Evolutionary conservation across 192 early-diverging fungal species (phyloP), one percentile per base, ranked within the genome.

Genomic region (Funneliformis mosseae): DNA sequence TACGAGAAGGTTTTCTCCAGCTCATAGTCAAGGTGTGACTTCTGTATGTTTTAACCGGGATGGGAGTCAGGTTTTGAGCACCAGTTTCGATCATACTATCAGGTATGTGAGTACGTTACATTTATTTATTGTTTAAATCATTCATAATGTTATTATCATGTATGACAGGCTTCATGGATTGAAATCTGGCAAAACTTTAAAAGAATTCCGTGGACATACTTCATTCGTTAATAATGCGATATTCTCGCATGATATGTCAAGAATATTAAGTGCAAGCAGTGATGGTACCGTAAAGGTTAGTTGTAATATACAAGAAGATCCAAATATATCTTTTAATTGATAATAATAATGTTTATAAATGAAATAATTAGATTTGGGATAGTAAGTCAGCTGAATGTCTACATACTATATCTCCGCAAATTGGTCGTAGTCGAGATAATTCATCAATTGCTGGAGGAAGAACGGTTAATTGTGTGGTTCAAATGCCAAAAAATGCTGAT

Each of bases 151-250:
- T 62, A n/a, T 12, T 23, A 14, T 39, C 16, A 25, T 70, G 14
- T n/a, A 25, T 77, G n/a, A 33, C 5, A 92, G 92, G 39, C 84
- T 99, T 27, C 96, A 97, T 83, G 97, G 97, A 16, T 82, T 98
- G 18, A 97, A 97, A 84, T 96, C 95, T 0, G 97, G 97, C 11
- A 97, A 97, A 66, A 92, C 92, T 80, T 84, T 98, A 5, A 95
- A 96, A 70, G 96, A 98, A 79, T 96, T 96, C 76, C 90, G 94
- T 23, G 98, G 98, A 0, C 98, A 99, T 80, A 89, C 93, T 2
- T 95, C 96, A 2, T 96, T 92, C 80, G 92, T 98, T 50, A 98
- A 97, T 83, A 86, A 88, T 66, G 95, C 90, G 0, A 68, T 90
- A 8, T 99, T 92, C 79, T 92, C 91, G 16, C 55, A 84, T 21